Evolutionary conservation across 306 rosid genomes (phyloP).

Genomic region (Rosa chinensis): DNA sequence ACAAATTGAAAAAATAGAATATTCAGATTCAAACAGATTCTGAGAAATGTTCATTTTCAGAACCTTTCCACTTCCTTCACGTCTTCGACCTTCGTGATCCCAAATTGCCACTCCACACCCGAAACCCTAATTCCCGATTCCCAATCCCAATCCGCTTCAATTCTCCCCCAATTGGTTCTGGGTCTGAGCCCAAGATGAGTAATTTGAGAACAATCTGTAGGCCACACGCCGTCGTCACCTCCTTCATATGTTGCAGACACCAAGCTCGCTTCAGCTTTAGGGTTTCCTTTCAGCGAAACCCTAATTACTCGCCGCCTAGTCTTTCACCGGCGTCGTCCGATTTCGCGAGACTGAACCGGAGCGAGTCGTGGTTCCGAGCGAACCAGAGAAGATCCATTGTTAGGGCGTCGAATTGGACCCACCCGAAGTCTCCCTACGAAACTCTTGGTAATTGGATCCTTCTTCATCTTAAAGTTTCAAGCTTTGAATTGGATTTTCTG

Average conservation of each 20-base stretch:
- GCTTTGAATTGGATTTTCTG: background rate
- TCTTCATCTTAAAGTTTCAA: background rate
- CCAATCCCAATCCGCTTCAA: background rate
- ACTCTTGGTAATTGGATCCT: slow-evolving; percentile 66
- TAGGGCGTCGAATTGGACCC: slow-evolving; percentile 67
- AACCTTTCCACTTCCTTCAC: slow-evolving; percentile 34
- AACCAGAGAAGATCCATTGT: slow-evolving; percentile 67
- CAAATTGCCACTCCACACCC: background rate
- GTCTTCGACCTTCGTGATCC: slow-evolving; percentile 27
- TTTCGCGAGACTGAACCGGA: slow-evolving; percentile 32
- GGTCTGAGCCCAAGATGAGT: slow-evolving; percentile 44
- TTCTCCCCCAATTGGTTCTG: slow-evolving; percentile 4
- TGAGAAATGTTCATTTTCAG: slow-evolving; percentile 7
- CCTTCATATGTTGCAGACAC: slow-evolving; percentile 54
- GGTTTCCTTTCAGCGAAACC: slow-evolving; percentile 53
- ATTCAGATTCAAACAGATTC: slow-evolving; percentile 36
- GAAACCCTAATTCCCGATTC: slow-evolving; percentile 1
- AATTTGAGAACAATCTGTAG: slow-evolving; percentile 57
- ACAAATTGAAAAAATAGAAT: background rate
- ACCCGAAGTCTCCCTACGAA: slow-evolving; percentile 80
- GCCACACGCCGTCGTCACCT: slow-evolving; percentile 60
- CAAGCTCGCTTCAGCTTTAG: slow-evolving; percentile 38
- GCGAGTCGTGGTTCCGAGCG: slow-evolving; percentile 48
- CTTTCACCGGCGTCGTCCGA: slow-evolving; percentile 31
- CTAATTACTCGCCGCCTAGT: slow-evolving; percentile 43